A percentile compares a stretch with the other conserved stretches of the same genome.
These are phyloP conservation scores for Delitschia confertaspora DNA, from an alignment of 495 filamentous ascomycete species.

Conservation along the genomic window DNA sequence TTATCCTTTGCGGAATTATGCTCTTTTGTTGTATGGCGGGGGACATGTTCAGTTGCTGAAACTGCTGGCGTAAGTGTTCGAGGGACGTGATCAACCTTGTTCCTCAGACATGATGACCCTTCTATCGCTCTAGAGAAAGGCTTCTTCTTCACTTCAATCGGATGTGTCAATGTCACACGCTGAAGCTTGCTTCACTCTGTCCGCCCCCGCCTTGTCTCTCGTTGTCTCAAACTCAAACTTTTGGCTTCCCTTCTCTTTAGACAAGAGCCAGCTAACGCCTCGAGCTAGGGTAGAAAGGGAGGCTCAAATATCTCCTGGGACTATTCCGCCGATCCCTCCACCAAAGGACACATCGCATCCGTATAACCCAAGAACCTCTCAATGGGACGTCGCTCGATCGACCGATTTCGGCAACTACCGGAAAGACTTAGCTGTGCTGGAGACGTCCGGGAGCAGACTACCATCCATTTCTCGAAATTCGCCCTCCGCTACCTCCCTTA, in stretches of 20 bases:
- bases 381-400: constrained; percentile 40
- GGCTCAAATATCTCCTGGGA: constrained; percentile 37
- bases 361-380: constrained; percentile 31
- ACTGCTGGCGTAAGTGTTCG: too few relatives aligned
- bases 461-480: constrained; percentile 46
- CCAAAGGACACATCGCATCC: constrained; percentile 28
- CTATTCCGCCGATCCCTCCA: constrained; percentile 30
- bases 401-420: constrained; percentile 56
- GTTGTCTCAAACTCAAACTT: constrained; percentile 13
- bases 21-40: too few relatives aligned
- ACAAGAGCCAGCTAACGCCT: constrained; percentile 14
- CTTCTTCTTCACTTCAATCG: too few relatives aligned
- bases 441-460: constrained; percentile 47
- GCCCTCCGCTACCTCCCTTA: constrained; percentile 42
- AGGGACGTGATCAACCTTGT: too few relatives aligned
- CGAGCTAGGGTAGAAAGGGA: constrained; percentile 22
- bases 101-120: too few relatives aligned
- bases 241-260: neutral
- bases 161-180: too few relatives aligned
- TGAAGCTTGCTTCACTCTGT: too few relatives aligned
- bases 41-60: too few relatives aligned
- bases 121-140: too few relatives aligned
- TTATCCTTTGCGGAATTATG: too few relatives aligned
- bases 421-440: constrained; percentile 61
- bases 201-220: constrained; percentile 14